Percentiles rank a stretch among this genome's conserved stretches.
Conservation (phyloP, 306 rosid species). For the Vachellia pachyceras region DNA sequence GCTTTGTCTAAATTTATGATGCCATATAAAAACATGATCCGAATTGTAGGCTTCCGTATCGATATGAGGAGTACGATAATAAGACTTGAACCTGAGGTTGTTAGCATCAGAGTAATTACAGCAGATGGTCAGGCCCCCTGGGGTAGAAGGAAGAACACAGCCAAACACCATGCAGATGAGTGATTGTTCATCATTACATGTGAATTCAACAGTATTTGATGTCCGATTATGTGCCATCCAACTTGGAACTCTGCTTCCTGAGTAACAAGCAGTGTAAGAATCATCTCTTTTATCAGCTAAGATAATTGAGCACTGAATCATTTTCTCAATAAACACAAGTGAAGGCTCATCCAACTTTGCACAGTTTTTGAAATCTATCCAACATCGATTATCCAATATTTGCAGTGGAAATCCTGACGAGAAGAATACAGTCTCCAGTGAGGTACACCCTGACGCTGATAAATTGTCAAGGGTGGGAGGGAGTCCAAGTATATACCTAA, state of each 20-base stretch:
- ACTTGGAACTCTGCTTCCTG: not conserved
- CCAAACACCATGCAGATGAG: slow-evolving; percentile 30
- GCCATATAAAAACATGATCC: slow-evolving; percentile 35
- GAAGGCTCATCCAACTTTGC: not conserved
- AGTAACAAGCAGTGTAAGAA: not conserved
- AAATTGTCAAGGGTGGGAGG: not conserved
- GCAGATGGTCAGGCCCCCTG: not conserved
- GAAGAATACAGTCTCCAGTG: not conserved
- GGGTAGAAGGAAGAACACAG: not conserved
- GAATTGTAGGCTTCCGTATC: not conserved
- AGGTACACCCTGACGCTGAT: not conserved
- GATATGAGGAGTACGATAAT: too few relatives aligned
- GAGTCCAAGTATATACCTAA: not conserved
- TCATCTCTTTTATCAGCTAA: not conserved
- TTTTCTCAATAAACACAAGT: not conserved
- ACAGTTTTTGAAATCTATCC: not conserved
- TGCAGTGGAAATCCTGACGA: not conserved
- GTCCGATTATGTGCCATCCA: slow-evolving; percentile 9
- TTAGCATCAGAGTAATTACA: not conserved
- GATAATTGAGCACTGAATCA: not conserved
- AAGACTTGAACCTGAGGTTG: not conserved
- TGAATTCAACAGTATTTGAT: slow-evolving; percentile 5
- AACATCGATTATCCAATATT: too few relatives aligned
- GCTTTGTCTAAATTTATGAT: not conserved
- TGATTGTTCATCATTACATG: not conserved